A percentile compares a stretch with the other conserved stretches of the same genome.
Conservation (phyloP, 2,329 filamentous ascomycete genomes). For the Metarhizium guizhouense region DNA sequence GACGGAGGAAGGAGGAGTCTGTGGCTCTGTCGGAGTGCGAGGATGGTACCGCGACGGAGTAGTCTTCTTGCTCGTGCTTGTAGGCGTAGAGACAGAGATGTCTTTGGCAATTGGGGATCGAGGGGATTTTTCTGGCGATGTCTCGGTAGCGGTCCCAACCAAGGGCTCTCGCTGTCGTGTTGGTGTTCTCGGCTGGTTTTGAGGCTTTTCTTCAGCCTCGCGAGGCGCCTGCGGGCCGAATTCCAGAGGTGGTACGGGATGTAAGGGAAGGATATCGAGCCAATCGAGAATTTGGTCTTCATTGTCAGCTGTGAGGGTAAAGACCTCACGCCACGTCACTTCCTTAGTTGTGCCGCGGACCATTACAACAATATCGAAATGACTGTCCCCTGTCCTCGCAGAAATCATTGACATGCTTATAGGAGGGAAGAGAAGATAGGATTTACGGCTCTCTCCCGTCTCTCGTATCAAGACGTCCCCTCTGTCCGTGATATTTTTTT, state of each 20-base stretch:
- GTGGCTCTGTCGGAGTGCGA: slow-evolving; percentile 4
- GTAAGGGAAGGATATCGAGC: slow-evolving; percentile 64
- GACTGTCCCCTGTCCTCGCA: slow-evolving; percentile 63
- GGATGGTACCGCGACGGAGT: slow-evolving; percentile 17
- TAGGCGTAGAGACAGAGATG: slow-evolving; percentile 4
- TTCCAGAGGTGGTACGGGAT: slow-evolving; percentile 37
- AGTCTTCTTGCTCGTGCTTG: slow-evolving; percentile 15
- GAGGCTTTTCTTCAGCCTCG: slow-evolving; percentile 18
- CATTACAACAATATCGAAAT: slow-evolving; percentile 76
- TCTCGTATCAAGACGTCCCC: slow-evolving; percentile 92
- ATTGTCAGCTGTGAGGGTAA: slow-evolving; percentile 68
- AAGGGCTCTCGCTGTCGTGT: slow-evolving; percentile 23
- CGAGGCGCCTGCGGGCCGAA: slow-evolving; percentile 20
- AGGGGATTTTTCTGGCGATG: slow-evolving; percentile 15
- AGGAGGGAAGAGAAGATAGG: slow-evolving; percentile 87
- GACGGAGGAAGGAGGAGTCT: background rate
- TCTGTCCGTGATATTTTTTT: slow-evolving; percentile 52
- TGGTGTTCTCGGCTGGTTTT: slow-evolving; percentile 9
- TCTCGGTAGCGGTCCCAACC: slow-evolving; percentile 4
- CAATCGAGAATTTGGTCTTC: slow-evolving; percentile 76
- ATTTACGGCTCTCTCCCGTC: slow-evolving; percentile 61
- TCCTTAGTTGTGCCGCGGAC: slow-evolving; percentile 60
- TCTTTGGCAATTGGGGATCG: slow-evolving; percentile 13
- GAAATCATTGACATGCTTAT: slow-evolving; percentile 67
- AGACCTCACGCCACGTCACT: slow-evolving; percentile 72